Conservation (phyloP, 164 flowering plant genomes). For the Magnolia officinalis region DNA sequence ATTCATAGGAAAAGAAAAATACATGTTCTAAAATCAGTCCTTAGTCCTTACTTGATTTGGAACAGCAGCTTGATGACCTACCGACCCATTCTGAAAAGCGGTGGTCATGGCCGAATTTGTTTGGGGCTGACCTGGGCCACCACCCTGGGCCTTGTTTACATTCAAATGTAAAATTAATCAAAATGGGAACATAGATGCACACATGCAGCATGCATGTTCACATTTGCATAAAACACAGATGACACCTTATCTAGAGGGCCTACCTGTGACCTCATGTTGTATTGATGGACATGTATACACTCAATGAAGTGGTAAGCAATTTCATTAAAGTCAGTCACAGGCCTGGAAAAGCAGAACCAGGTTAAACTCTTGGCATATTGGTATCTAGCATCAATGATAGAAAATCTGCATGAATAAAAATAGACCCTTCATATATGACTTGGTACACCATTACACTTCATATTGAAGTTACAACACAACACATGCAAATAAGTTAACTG, state of each 20-base stretch:
- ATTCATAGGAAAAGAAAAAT: background rate
- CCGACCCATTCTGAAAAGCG: conserved; percentile 21
- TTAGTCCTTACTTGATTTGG: conserved; percentile 46
- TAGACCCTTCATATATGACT: background rate
- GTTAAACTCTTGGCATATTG: background rate
- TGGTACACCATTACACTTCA: too few species aligned
- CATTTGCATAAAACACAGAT: background rate
- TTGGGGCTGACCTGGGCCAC: conserved; percentile 31
- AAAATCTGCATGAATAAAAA: background rate
- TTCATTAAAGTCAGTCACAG: conserved; percentile 74
- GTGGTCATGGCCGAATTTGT: conserved; percentile 28
- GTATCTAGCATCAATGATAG: background rate
- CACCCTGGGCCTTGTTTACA: conserved; percentile 32
- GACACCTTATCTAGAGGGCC: background rate
- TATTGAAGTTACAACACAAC: too few species aligned
- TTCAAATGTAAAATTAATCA: conserved; percentile 5
- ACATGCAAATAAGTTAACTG: too few species aligned
- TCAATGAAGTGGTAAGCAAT: conserved; percentile 71
- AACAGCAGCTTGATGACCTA: conserved; percentile 35
- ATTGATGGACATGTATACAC: conserved; percentile 62
- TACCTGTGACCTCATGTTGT: conserved; percentile 56
- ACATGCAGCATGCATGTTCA: background rate
- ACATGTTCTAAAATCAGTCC: conserved; percentile 1
- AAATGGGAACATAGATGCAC: background rate
- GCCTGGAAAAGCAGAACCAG: conserved; percentile 45